Evolutionary conservation across 139 green algal genomes (phyloP).

Genomic region (Dunaliella sp.): DNA sequence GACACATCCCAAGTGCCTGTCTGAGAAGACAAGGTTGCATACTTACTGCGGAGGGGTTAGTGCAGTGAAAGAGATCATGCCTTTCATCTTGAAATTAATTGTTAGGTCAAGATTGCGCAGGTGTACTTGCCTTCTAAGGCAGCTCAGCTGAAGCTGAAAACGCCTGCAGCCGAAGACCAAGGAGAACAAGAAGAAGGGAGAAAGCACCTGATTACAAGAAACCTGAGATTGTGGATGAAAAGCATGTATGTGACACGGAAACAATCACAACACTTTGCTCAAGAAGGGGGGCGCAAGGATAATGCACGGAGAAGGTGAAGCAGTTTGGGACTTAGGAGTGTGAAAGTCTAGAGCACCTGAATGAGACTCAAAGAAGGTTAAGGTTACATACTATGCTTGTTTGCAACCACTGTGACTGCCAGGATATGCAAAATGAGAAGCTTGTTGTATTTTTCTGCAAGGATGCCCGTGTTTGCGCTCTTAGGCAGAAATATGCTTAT

Average conservation of each 20-base stretch:
- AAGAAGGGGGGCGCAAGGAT: too few relatives aligned
- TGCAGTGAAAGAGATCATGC: too few relatives aligned
- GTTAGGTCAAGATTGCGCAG: neutral
- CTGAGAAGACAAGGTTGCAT: neutral
- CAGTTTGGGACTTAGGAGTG: too few relatives aligned
- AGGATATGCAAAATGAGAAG: neutral
- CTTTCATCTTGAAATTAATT: neutral
- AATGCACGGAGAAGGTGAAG: too few relatives aligned
- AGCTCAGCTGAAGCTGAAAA: neutral
- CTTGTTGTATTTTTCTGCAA: too few relatives aligned
- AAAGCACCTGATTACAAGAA: neutral
- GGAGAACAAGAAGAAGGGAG: neutral
- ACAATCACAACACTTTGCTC: too few relatives aligned
- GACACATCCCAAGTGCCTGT: neutral
- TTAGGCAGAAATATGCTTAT: neutral
- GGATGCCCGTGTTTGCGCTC: too few relatives aligned
- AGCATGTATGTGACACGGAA: neutral
- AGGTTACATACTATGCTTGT: too few relatives aligned
- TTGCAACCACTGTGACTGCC: neutral
- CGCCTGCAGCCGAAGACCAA: neutral
- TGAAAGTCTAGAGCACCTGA: too few relatives aligned
- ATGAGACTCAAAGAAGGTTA: too few relatives aligned
- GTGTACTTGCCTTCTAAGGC: neutral
- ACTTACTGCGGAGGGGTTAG: neutral
- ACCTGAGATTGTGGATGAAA: too few relatives aligned